phyloP scores from a whole-genome alignment of 768 basidiomycete genomes.

The Trametes punicea region DNA sequence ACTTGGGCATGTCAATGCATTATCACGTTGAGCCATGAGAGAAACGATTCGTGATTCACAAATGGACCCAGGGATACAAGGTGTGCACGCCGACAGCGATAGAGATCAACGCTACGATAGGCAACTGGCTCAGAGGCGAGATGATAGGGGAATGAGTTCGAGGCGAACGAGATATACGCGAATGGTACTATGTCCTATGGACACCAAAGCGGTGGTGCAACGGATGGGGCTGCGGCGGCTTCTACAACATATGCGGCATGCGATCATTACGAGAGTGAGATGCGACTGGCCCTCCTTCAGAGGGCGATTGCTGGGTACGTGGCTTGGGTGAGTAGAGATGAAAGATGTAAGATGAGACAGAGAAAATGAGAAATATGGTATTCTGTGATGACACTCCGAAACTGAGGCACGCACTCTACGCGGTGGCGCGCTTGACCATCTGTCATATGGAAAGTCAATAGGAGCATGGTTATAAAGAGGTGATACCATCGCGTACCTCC shows the following conservation, averaged over 20 bases:
- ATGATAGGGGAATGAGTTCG: background rate
- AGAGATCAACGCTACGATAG: conserved; percentile 23
- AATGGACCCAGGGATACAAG: conserved; percentile 20
- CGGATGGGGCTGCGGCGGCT: conserved; percentile 16
- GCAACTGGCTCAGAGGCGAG: conserved; percentile 1
- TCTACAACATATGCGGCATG: conserved; percentile 22
- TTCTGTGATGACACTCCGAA: background rate
- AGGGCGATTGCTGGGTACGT: conserved; percentile 25
- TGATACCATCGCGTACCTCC: conserved; percentile 53
- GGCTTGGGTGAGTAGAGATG: conserved; percentile 18
- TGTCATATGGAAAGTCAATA: conserved; percentile 27
- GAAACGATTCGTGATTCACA: conserved; percentile 16
- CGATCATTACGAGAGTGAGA: conserved; percentile 19
- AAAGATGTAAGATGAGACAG: conserved; percentile 16
- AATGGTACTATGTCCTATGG: conserved; percentile 18
- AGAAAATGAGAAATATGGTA: conserved; percentile 4
- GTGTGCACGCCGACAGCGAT: conserved; percentile 21
- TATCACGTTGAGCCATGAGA: too few relatives aligned
- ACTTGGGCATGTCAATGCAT: too few relatives aligned
- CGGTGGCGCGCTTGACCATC: conserved; percentile 81
- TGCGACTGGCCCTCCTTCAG: conserved; percentile 24
- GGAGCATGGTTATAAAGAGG: background rate
- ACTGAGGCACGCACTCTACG: conserved; percentile 38
- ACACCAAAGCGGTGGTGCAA: conserved; percentile 12
- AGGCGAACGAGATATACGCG: conserved; percentile 1